phyloP scores from a whole-genome alignment of 768 basidiomycete genomes.

The Epithele typhae region DNA sequence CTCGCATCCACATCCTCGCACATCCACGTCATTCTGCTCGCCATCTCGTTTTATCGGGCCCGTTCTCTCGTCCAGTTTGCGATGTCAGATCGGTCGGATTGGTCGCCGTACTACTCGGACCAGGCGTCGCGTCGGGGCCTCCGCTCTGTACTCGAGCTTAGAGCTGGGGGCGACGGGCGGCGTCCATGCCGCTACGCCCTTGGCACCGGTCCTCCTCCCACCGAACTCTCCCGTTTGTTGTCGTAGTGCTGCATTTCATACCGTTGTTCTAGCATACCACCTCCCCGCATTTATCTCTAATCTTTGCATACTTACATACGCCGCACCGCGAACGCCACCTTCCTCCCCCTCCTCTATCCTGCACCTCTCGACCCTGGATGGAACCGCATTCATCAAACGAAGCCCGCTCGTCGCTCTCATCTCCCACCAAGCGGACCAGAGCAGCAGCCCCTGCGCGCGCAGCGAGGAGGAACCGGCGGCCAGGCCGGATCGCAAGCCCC shows the following conservation, averaged over 20 bases:
- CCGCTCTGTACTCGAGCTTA: no score
- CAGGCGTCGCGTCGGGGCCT: no score
- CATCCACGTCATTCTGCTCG: slow-evolving; percentile 1
- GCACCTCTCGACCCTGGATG: neutral
- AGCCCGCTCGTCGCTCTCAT: no score
- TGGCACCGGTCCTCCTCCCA: neutral
- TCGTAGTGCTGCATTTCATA: neutral
- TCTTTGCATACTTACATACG: slow-evolving; percentile 5
- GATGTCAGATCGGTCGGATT: slow-evolving; percentile 14
- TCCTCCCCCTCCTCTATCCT: neutral
- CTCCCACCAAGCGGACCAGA: no score
- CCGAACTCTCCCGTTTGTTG: neutral
- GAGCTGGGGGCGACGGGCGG: neutral
- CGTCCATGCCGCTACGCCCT: neutral
- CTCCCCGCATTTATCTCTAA: slow-evolving; percentile 1
- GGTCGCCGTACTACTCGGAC: neutral
- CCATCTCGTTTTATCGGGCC: slow-evolving; percentile 2
- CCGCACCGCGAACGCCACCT: neutral
- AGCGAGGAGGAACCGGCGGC: no score
- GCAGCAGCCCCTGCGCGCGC: no score
- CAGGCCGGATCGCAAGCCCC: no score
- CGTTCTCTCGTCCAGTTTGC: slow-evolving; percentile 10
- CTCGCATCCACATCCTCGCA: slow-evolving; percentile 2
- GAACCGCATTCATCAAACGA: neutral
- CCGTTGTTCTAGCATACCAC: slow-evolving; percentile 1